Evolutionary conservation across 2,329 filamentous ascomycete species (phyloP), one percentile per base, ranked within the genome.

Genomic region (Lojkania enalia): DNA sequence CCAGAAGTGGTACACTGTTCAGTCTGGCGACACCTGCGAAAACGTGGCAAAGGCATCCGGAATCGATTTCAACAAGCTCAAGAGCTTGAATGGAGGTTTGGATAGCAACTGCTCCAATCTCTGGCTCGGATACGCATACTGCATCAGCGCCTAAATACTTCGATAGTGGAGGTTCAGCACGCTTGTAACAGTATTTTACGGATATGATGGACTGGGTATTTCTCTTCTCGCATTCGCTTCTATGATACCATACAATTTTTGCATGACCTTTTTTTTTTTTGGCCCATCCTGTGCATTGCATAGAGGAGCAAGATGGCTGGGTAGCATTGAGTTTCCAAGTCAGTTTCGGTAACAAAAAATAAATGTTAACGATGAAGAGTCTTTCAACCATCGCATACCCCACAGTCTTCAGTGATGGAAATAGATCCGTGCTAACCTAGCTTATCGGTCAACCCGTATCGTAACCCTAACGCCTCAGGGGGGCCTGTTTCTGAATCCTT

Each of bases 41-140:
- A 9, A 6, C 6, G 23, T 45, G 23, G 49, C 54, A n/a, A 54
- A 67, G 5, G 44, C 48, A 20, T 48, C 49, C 20, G 61, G 59
- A 6, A 52, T 69, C 39, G 52, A 58, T 12, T 46, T 65, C 25
- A 55, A 35, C 5, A 59, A 55, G 13, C 58, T 73, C 27, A 47
- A 39, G 20, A 15, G 38, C 19, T 64, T 61, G 43, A 73, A 73
- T 51, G 42, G 55, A 16, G 33, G 55, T 18, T 42, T 73, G 5
- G 51, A 66, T 39, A 40, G 46, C 1, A 41, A 54, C 27, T 73
- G 69, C 55, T 53, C 44, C 30, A 72, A 72, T 50, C 54, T 72
- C 15, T 70, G 66, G 68, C 47, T 58, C 21, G 66, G 60, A 5
- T 69, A 66, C 41, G 52, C 54, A 30, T 70, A 72, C 54, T 73